Conservation (phyloP, 495 filamentous ascomycete genomes). For the Hyaloscypha finlandica region DNA sequence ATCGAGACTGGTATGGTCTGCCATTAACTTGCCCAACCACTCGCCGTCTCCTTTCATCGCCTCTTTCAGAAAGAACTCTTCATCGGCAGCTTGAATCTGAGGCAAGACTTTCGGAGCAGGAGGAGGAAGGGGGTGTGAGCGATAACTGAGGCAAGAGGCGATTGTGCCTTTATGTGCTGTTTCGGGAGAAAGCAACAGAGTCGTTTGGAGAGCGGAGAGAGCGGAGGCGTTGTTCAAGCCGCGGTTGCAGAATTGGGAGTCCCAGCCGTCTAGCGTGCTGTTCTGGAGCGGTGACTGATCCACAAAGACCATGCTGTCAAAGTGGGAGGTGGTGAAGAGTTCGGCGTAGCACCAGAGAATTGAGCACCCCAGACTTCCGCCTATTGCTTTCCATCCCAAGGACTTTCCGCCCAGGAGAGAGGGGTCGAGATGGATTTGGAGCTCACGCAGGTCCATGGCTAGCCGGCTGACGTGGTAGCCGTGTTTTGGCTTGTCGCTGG, state of each 20-base stretch:
- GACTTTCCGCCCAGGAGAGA: neutral
- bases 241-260: slow-evolving; percentile 33
- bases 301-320: slow-evolving; percentile 43
- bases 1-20: slow-evolving; percentile 49
- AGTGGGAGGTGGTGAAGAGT: slow-evolving; percentile 39
- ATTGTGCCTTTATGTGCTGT: slow-evolving; percentile 39
- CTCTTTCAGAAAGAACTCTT: slow-evolving; percentile 42
- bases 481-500: slow-evolving; percentile 35
- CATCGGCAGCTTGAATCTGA: slow-evolving; percentile 31
- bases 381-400: slow-evolving; percentile 35
- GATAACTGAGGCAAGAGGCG: slow-evolving; percentile 44
- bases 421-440: slow-evolving; percentile 35
- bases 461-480: slow-evolving; percentile 49
- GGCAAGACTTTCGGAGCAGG: slow-evolving; percentile 13
- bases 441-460: slow-evolving; percentile 42
- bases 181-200: slow-evolving; percentile 31
- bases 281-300: slow-evolving; percentile 52
- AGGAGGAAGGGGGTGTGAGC: slow-evolving; percentile 31
- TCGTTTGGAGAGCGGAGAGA: slow-evolving; percentile 38
- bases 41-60: slow-evolving; percentile 38
- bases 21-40: slow-evolving; percentile 47
- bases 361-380: slow-evolving; percentile 48
- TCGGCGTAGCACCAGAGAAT: slow-evolving; percentile 48
- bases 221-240: slow-evolving; percentile 44
- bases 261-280: slow-evolving; percentile 35